Percentiles rank a stretch among this genome's conserved stretches.
phyloP scores from a whole-genome alignment of 2,329 filamentous ascomycete species.

The Dendrostoma leiphaemia region DNA sequence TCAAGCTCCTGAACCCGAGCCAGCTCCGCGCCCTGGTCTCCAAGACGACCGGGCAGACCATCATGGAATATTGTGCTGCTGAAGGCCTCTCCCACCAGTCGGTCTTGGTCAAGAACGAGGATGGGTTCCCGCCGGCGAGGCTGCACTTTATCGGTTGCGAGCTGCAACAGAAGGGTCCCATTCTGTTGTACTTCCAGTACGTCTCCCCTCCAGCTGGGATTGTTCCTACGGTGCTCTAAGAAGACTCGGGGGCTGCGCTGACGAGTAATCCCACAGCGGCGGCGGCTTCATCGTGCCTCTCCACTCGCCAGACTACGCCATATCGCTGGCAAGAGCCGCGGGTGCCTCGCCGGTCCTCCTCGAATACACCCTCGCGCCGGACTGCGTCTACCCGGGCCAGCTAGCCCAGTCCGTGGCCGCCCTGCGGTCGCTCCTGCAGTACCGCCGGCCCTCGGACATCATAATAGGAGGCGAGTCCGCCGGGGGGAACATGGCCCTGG shows the following conservation, averaged over 20 bases:
- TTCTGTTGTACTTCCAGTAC: conserved; percentile 21
- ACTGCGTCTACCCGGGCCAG: conserved; percentile 23
- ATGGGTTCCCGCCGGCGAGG: conserved; percentile 15
- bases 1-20: conserved; percentile 9
- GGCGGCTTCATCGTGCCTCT: conserved; percentile 14
- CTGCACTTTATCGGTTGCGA: conserved; percentile 16
- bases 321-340: conserved; percentile 9
- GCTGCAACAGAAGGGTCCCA: conserved; percentile 6
- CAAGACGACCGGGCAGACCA: conserved; percentile 17
- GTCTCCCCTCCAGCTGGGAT: neutral
- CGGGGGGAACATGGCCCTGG: conserved; percentile 22
- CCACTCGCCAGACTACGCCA: conserved; percentile 6
- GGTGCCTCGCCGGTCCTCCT: conserved; percentile 20
- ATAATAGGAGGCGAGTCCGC: conserved; percentile 24
- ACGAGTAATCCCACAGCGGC: neutral
- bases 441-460: conserved; percentile 16
- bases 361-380: conserved; percentile 24
- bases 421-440: conserved; percentile 20
- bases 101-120: conserved; percentile 8
- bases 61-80: conserved; percentile 13
- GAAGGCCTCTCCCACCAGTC: conserved; percentile 13
- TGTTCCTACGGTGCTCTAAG: neutral
- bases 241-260: too few species aligned
- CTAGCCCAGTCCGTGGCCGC: conserved; percentile 22
- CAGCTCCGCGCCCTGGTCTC: conserved; percentile 12